These are phyloP conservation scores for Fusarium sp. DNA, from an alignment of 2,329 filamentous ascomycete species.

Conservation along the genomic window DNA sequence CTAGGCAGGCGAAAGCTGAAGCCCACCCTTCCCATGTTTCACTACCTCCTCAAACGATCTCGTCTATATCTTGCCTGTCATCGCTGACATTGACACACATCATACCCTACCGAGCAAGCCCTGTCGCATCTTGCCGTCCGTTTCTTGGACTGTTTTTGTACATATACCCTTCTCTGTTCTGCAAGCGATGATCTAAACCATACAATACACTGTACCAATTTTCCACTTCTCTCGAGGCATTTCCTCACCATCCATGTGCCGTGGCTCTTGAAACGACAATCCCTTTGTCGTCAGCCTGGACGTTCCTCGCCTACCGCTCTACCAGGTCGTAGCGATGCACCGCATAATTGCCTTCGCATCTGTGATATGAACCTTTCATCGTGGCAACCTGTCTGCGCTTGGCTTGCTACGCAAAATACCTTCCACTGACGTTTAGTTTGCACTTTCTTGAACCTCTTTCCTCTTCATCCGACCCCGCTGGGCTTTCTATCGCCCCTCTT, in stretches of 20 bases:
- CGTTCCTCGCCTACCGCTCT: too few species aligned
- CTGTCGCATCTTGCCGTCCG: neutral
- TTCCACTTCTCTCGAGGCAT: neutral
- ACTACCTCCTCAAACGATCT: neutral
- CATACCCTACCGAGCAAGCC: neutral
- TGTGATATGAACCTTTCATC: too few species aligned
- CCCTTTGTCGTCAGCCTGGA: neutral
- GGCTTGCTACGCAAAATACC: too few species aligned
- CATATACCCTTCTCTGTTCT: neutral
- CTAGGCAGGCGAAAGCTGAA: neutral
- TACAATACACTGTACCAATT: neutral
- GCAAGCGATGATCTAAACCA: neutral
- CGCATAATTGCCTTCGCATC: too few species aligned
- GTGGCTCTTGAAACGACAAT: neutral
- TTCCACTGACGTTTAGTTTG: too few species aligned
- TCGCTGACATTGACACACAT: neutral
- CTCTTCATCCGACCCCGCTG: too few species aligned
- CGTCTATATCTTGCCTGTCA: neutral
- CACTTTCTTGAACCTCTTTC: too few species aligned
- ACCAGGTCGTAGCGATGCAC: neutral
- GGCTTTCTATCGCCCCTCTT: too few species aligned
- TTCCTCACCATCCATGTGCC: neutral
- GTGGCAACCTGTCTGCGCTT: too few species aligned
- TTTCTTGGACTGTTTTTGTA: neutral
- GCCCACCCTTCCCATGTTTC: neutral